Percentiles rank a stretch among this genome's conserved stretches.
Evolutionary conservation across 176 grass and related monocot genomes (phyloP).

Genomic region (Poa annua): DNA sequence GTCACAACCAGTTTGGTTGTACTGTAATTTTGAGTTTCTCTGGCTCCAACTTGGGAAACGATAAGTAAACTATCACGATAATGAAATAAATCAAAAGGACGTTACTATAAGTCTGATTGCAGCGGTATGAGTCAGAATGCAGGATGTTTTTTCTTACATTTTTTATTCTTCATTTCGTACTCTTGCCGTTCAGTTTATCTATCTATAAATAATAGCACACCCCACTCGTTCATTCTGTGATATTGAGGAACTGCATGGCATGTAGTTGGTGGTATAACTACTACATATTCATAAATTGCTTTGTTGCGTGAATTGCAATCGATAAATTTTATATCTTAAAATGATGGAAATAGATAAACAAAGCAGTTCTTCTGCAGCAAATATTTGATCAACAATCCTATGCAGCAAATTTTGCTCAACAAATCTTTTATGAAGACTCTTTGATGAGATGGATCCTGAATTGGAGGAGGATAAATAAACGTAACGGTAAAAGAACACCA

Average conservation of each 20-base stretch:
- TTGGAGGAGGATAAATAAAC: too few species aligned
- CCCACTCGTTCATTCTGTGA: too few species aligned
- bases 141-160: not conserved
- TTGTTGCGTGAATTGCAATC: too few species aligned
- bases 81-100: slow-evolving; percentile 19
- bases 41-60: not conserved
- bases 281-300: too few species aligned
- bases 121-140: not conserved
- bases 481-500: too few species aligned
- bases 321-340: too few species aligned
- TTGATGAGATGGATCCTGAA: too few species aligned
- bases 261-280: too few species aligned
- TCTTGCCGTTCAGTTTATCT: not conserved
- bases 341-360: too few species aligned
- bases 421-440: too few species aligned
- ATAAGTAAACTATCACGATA: not conserved
- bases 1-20: slow-evolving; percentile 5
- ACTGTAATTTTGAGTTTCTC: slow-evolving; percentile 43
- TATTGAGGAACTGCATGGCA: too few species aligned
- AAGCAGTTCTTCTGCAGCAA: not conserved
- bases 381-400: not conserved
- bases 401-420: too few species aligned
- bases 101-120: not conserved
- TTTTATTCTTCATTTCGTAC: not conserved
- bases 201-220: not conserved